Evolutionary conservation across 148 eudicot genomes (phyloP), one percentile per base, ranked within the genome.

Genomic region (Amaranthus hypochondriacus): DNA sequence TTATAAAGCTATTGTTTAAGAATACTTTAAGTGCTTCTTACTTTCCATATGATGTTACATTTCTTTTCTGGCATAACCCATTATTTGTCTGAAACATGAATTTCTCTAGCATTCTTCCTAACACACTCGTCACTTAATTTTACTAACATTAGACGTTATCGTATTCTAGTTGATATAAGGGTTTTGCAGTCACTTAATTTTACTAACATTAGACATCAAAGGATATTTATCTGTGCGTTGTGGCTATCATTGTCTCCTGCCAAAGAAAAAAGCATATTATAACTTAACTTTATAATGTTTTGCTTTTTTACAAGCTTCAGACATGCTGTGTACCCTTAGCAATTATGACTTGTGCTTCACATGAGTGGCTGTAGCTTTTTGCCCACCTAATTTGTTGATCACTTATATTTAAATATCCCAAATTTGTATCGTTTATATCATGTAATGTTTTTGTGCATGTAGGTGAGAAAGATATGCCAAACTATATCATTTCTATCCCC

Each of bases 381-480:
- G 9, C 56, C 53, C 8, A 18, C 6, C 4, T 55, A 48, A 14
- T 11, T 63, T 56, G 62, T 28, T 56, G 54, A n/a, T 48, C 52
- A 9, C 4, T 9, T 75, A 2, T 49, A 42, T 68, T 28, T 21
- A 2, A 7, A 3, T 11, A 28, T 12, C 12, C 50, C 21, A 48
- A 10, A 48, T 49, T 64, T 13, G 15, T 4, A 43, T 21, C 66
- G 46, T 62, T 48, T 57, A 28, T 43, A 67, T 58, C 39, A 73
- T 57, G 10, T 28, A 57, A 42, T 57, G 61, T 73, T 77, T 69
- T 39, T 64, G 66, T 56, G 7, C 73, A 15, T 83, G 78, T 69
- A 95, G 98, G 98, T 95, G 76, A 81, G 98, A 68, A 95, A 95
- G 79, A 75, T 95, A 71, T 95, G 97, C 87, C 98, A 95, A 85